A percentile compares a stretch with the other conserved stretches of the same genome.
Conservation (phyloP, 345 rosid genomes). For the Populus pruinosa region DNA sequence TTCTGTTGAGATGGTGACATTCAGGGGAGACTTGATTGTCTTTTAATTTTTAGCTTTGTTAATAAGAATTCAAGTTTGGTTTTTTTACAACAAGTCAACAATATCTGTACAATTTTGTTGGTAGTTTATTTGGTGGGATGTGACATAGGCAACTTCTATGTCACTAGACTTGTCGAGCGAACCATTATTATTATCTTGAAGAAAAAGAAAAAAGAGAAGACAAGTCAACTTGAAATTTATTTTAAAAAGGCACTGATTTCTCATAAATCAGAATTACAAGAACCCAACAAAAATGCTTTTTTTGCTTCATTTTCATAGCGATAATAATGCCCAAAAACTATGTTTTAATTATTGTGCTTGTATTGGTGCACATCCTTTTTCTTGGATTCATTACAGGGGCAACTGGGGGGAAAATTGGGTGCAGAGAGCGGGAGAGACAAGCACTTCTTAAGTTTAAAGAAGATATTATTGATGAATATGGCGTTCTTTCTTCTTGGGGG, state of each 20-base stretch:
- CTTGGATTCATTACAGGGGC: not conserved
- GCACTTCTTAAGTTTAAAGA: conserved; percentile 24
- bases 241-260: not conserved
- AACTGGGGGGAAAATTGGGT: not conserved
- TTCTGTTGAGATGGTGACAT: not conserved
- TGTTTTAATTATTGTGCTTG: not conserved
- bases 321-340: not conserved
- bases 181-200: not conserved
- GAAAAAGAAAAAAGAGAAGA: too few relatives aligned
- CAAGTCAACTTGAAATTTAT: not conserved
- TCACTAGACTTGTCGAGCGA: not conserved
- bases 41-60: not conserved
- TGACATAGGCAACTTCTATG: not conserved
- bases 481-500: conserved; percentile 30
- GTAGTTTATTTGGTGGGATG: not conserved
- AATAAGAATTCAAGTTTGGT: not conserved
- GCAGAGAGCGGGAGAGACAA: conserved; percentile 22
- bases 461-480: conserved; percentile 15
- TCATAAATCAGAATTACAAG: not conserved
- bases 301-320: not conserved
- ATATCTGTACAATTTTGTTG: not conserved
- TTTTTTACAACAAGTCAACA: not conserved
- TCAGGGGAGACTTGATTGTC: not conserved
- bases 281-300: not conserved
- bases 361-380: not conserved